Base-by-base conservation (phyloP, 1,139 yeast species). In the Debaryomycetaceae sp. region DNA sequence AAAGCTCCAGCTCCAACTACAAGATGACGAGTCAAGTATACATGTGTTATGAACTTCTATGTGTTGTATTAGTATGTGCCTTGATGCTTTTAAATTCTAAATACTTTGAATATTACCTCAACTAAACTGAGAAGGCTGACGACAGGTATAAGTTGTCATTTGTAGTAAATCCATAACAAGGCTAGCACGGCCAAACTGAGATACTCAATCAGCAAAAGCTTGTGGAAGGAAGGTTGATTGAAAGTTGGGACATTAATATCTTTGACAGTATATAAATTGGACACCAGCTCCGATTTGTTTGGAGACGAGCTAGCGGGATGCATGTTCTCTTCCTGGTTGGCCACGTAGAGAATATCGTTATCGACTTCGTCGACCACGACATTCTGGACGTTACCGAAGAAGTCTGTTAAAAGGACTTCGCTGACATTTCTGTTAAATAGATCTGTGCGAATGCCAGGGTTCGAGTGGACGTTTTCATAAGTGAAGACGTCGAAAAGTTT, bases 341-440 rank as follows among this genome's bases (percentile, higher is more conserved):
- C 52, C n/a, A 58, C 50, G 41, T 62, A 64, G 36, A 75, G 57
- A 31, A 75, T 53, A 39, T 69, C 78, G 17, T 65, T 65, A 41
- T 78, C 82, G 9, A 67, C 75, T 24, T 73, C 66, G 50, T 84
- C 94, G 29, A 87, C 75, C 5, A 86, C 76, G 2, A 87, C 87
- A 42, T 84, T 80, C 59, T 91, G 98, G 17, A 91, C 87, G 53
- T 89, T 91, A 2, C 98, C 98, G 52, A 94, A 91, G 62, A 92
- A 92, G 58, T 94, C 98, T 0, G 98, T 91, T 46, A 92, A 75
- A 42, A 80, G 68, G 3, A 89, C 95, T 31, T 85, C 79, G 7
- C 75, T 70, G 33, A 86, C 72, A 45, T 84, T 78, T 51, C 95
- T 75, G 39, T 74, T 60, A 62, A 82, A 88, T 45, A 87, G 63